phyloP scores from a whole-genome alignment of 2,329 filamentous ascomycete species.

The Neonectria ditissima region DNA sequence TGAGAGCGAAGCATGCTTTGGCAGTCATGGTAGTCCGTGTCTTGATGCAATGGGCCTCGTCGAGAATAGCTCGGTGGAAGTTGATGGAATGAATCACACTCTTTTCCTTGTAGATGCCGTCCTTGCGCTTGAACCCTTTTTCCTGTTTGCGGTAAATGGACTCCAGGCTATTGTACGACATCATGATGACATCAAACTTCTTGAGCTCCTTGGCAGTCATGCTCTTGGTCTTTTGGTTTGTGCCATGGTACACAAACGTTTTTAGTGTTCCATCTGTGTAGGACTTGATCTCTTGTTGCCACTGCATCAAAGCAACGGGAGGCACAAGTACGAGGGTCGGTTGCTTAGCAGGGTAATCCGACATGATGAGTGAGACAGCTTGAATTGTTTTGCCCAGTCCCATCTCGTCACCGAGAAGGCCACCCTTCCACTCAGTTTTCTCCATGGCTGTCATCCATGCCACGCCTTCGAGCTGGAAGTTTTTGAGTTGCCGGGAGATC shows the following conservation, averaged over 20 bases:
- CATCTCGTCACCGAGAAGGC: conserved; percentile 97
- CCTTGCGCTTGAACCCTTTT: conserved; percentile 87
- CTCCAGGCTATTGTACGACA: conserved; percentile 93
- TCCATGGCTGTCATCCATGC: conserved; percentile 97
- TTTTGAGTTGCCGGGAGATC: conserved; percentile 88
- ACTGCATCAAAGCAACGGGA: conserved; percentile 95
- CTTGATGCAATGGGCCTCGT: conserved; percentile 97
- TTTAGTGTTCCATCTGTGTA: conserved; percentile 91
- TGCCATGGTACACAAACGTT: conserved; percentile 90
- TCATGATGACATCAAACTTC: conserved; percentile 93
- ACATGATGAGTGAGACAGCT: conserved; percentile 98
- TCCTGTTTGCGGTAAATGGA: conserved; percentile 93
- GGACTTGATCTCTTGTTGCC: conserved; percentile 83
- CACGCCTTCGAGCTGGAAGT: conserved; percentile 92
- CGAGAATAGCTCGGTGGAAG: conserved; percentile 92
- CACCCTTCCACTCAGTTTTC: conserved; percentile 84
- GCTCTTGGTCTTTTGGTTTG: conserved; percentile 84
- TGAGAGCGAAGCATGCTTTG: conserved; percentile 92
- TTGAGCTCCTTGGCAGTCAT: conserved; percentile 80
- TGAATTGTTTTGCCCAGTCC: conserved; percentile 99
- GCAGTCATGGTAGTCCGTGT: conserved; percentile 90
- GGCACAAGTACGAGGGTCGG: conserved; percentile 92
- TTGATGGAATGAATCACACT: conserved; percentile 85
- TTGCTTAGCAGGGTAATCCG: conserved; percentile 85
- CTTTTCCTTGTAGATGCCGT: conserved; percentile 82